Conservation (phyloP, 2,329 filamentous ascomycete species). For the Exserohilum turcica region DNA sequence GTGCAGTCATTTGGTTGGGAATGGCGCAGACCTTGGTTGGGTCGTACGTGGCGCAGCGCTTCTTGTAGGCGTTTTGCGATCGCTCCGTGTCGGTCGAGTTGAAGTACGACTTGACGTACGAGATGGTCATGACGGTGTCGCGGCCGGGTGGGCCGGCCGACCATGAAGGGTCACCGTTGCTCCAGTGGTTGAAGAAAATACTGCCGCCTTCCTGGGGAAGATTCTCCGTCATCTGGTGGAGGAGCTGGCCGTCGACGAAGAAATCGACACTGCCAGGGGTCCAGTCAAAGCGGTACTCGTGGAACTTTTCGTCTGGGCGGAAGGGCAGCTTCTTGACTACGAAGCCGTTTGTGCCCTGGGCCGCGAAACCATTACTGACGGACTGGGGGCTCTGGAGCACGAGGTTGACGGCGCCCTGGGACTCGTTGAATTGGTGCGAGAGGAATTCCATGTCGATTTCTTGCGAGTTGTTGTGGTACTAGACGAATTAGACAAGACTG, state of each 20-base stretch:
- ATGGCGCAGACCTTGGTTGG: conserved; percentile 41
- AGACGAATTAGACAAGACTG: conserved; percentile 15
- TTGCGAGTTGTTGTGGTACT: conserved; percentile 79
- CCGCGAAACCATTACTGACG: conserved; percentile 64
- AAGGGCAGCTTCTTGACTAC: conserved; percentile 66
- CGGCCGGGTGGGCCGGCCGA: conserved; percentile 69
- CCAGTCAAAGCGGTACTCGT: conserved; percentile 84
- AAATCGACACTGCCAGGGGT: conserved; percentile 66
- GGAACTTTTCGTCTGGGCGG: conserved; percentile 67
- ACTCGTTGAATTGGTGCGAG: conserved; percentile 66
- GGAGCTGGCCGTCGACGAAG: conserved; percentile 66
- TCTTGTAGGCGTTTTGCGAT: conserved; percentile 36
- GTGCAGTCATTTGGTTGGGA: conserved; percentile 38
- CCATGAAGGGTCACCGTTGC: conserved; percentile 74
- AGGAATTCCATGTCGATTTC: conserved; percentile 84
- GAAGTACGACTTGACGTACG: conserved; percentile 79
- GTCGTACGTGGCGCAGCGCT: conserved; percentile 39
- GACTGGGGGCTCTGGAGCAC: conserved; percentile 73
- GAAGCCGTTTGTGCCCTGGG: conserved; percentile 64
- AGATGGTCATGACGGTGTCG: conserved; percentile 68
- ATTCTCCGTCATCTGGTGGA: conserved; percentile 62
- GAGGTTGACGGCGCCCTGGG: conserved; percentile 68
- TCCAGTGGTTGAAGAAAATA: conserved; percentile 76
- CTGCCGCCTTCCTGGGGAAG: conserved; percentile 67
- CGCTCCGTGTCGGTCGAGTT: conserved; percentile 63